Base-by-base conservation (phyloP, 176 grass and related monocot genomes). In the Rhipidocladum racemiflorum region DNA sequence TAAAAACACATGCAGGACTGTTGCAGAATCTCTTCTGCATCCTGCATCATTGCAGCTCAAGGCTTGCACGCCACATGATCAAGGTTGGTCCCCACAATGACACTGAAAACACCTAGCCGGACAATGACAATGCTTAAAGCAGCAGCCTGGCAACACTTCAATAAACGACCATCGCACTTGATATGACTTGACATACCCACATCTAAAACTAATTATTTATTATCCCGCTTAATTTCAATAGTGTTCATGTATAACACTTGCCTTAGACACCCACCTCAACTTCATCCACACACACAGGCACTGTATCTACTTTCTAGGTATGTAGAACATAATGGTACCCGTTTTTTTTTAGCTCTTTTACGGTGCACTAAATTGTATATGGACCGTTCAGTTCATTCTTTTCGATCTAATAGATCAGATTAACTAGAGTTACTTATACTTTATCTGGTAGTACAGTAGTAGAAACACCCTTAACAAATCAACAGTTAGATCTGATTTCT, bases 111-210 rank as follows among this genome's bases (percentile, higher is more conserved):
- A 57, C 38, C 65, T 60, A n/a, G 61, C 50, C 4, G 20, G 59
- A 28, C 67, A 81, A 75, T 68, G 53, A 53, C 61, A 68, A 75
- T 68, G 36, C 77, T 75, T 66, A 75, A 81, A 67, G 49, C 38
- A 68, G 70, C 61, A 68, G 15, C 23, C 48, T 56, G 49, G 28
- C 38, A 59, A 61, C 50, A 51, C 42, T 83, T 36, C 0, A 25
- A 39, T 15, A 49, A 49, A 50, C 1, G 2, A 55, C 4, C 34
- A 66, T 2, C 35, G 6, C 3, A 65, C 68, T 80, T 56, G 34
- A 72, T 56, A 80, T 80, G 59, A 80, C 60, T 80, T 66, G 35
- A 81, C 39, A 87, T 32, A 29, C 49, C 49, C 27, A 1, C 61
- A 57, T 60, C 70, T 49, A 60, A 46, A 68, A 25, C 60, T 39